Percentiles rank a stretch among this genome's conserved stretches.
Evolutionary conservation across 2,329 filamentous ascomycete species (phyloP).

Genomic region (Niveomyces coronatus): DNA sequence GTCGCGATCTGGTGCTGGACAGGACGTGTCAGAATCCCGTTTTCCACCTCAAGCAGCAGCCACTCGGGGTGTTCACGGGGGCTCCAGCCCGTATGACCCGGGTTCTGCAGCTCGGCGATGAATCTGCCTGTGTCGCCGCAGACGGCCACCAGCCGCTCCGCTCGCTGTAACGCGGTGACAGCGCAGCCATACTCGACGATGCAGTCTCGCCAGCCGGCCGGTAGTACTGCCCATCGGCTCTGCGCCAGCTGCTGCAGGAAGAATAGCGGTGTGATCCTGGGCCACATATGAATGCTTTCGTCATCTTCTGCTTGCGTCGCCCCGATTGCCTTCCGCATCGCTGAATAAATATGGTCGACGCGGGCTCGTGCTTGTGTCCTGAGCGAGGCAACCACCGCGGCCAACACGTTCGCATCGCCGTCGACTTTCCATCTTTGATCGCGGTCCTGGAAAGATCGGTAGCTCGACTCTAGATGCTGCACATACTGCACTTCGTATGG

Average conservation of each 20-base stretch:
- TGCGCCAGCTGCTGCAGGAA: background rate
- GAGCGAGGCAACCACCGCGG: background rate
- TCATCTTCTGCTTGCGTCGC: too few relatives aligned
- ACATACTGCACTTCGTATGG: background rate
- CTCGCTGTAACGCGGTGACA: background rate
- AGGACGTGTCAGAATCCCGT: conserved; percentile 47
- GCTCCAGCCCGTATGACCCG: background rate
- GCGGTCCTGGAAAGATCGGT: background rate
- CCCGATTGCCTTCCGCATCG: background rate
- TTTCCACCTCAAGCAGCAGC: conserved; percentile 55
- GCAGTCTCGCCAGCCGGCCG: background rate
- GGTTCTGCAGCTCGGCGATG: background rate
- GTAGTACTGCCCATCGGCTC: background rate
- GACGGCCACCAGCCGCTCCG: background rate
- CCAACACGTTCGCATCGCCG: too few relatives aligned
- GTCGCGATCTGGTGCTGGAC: conserved; percentile 48
- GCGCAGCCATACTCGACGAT: background rate
- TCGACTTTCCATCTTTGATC: too few relatives aligned
- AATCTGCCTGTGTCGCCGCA: background rate
- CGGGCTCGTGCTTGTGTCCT: background rate
- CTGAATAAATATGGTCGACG: background rate
- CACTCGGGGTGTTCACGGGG: conserved; percentile 37
- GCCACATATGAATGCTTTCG: background rate
- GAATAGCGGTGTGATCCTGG: background rate
- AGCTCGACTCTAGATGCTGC: background rate